These are phyloP conservation scores for Hypoxylon sp. DNA, from an alignment of 2,329 filamentous ascomycete species.

Conservation along the genomic window DNA sequence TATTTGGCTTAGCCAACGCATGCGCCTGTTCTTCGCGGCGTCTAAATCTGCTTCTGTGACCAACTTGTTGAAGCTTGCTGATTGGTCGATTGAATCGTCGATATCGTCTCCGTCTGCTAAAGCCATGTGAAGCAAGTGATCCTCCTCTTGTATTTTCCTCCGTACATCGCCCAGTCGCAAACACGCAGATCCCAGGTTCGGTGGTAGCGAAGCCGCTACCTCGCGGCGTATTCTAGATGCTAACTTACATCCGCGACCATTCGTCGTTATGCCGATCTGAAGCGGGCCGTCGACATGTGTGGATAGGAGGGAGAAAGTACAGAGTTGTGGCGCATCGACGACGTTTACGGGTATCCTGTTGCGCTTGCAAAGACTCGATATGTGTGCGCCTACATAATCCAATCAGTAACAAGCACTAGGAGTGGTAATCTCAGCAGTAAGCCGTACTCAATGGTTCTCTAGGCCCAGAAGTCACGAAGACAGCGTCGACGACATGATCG, in stretches of 20 bases:
- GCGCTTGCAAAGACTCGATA: conserved; percentile 81
- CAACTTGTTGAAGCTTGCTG: conserved; percentile 86
- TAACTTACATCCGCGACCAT: conserved; percentile 93
- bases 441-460: conserved; percentile 59
- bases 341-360: conserved; percentile 94
- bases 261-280: conserved; percentile 95
- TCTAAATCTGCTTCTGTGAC: conserved; percentile 80
- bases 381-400: conserved; percentile 67
- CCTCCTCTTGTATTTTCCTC: conserved; percentile 80
- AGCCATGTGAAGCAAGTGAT: conserved; percentile 62
- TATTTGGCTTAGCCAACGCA: conserved; percentile 94
- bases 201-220: conserved; percentile 83
- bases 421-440: neutral
- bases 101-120: conserved; percentile 59
- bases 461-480: conserved; percentile 82
- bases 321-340: conserved; percentile 86
- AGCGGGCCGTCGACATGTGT: conserved; percentile 91
- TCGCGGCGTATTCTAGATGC: conserved; percentile 91
- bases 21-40: conserved; percentile 82
- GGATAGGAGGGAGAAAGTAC: conserved; percentile 90
- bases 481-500: conserved; percentile 84
- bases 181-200: conserved; percentile 82
- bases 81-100: conserved; percentile 80
- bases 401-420: conserved; percentile 2
- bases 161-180: conserved; percentile 81